Base-by-base conservation (phyloP, 345 rosid genomes). In the Citrus sinensis region DNA sequence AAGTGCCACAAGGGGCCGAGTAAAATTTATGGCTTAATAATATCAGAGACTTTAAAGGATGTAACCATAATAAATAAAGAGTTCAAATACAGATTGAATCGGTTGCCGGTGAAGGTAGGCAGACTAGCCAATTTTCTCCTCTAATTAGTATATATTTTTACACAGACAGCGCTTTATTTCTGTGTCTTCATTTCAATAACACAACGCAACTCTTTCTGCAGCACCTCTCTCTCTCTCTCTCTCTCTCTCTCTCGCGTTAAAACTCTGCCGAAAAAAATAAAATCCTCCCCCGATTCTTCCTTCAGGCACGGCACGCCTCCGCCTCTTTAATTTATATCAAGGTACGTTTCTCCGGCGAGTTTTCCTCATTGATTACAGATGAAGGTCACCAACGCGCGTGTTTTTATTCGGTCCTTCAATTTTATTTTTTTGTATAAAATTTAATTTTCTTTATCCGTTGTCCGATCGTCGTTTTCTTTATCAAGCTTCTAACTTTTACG, bases 21-120 rank as follows among this genome's bases (percentile, higher is more conserved):
- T 46, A 11, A 3, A 46, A 46, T 46, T 46, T 46, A 46, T 46
- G 17, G 51, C 4, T 11, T 2, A 4, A 46, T 40, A 10, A 10
- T 9, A 10, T 2, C 4, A 46, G 17, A 46, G 16, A 17, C 5
- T 46, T 10, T 4, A 13, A 46, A 13, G 16, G 51, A 46, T 0
- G 51, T 3, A 13, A 46, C 51, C 5, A 24, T 8, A 32, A 67
- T 27, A 7, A 30, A 55, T 34, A 35, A 51, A 61, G 29, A 63
- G 25, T 1, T 6, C 56, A 20, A 74, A 37, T 61, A 71, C 82
- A 6, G 82, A 46, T 67, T 60, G 54, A 20, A 60, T 56, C 73
- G 84, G 84, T 81, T 78, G 79, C 81, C 76, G 65, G 84, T 84
- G 7, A 73, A 20, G 27, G 71, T 71, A 68, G 82, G 82, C 82